Evolutionary conservation across 306 rosid genomes (phyloP).

Genomic region (Trifolium subterraneum): DNA sequence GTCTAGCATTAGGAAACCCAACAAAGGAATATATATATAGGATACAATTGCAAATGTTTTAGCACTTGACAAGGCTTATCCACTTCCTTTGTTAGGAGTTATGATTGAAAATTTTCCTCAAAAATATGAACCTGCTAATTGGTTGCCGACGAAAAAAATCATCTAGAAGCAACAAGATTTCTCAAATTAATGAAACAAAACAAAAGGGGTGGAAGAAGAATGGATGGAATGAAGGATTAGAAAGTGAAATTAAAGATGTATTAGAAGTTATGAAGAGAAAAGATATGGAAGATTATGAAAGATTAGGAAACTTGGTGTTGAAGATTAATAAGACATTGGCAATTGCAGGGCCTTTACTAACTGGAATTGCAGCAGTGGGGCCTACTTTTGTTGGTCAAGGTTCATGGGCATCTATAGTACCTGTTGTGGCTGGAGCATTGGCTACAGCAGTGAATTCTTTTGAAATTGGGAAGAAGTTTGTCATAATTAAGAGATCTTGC

Average conservation of each 20-base stretch:
- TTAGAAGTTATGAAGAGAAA: constrained; percentile 63
- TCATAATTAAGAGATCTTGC: constrained; percentile 68
- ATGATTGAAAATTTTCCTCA: constrained; percentile 86
- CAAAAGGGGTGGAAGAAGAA: constrained; percentile 39
- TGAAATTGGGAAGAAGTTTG: constrained; percentile 71
- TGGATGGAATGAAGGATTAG: constrained; percentile 75
- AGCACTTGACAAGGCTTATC: constrained; percentile 79
- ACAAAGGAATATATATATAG: constrained; percentile 53
- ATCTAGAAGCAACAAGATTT: not conserved
- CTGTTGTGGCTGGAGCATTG: constrained; percentile 65
- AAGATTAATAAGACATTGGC: constrained; percentile 71
- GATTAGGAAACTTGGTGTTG: constrained; percentile 70
- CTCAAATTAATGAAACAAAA: constrained; percentile 1
- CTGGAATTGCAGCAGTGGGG: constrained; percentile 69
- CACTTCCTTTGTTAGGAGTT: constrained; percentile 78
- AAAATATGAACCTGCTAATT: constrained; percentile 63
- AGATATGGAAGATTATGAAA: constrained; percentile 74
- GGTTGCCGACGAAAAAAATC: constrained; percentile 72
- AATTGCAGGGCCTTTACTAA: constrained; percentile 71
- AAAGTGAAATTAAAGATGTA: constrained; percentile 59
- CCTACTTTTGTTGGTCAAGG: constrained; percentile 55
- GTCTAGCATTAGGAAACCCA: constrained; percentile 45
- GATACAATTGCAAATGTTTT: constrained; percentile 56
- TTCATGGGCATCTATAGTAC: constrained; percentile 44
- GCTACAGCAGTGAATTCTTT: constrained; percentile 59